Evolutionary conservation across 345 rosid species (phyloP).

Genomic region (Bretschneidera sinensis): DNA sequence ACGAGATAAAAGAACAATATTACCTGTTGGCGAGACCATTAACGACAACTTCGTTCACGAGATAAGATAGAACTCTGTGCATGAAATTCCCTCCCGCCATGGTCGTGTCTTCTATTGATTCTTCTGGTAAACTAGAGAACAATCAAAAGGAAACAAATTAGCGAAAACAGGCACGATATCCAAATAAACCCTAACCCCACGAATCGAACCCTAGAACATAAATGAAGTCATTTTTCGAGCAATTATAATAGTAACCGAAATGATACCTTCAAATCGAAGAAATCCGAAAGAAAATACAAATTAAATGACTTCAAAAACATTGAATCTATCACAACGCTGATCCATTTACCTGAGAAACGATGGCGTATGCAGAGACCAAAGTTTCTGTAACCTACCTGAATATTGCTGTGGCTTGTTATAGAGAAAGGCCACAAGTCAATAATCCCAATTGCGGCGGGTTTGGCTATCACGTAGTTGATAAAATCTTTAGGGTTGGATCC

Average conservation of each 20-base stretch:
- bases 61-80: constrained; percentile 65
- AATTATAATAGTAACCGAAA: too few relatives aligned
- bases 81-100: constrained; percentile 96
- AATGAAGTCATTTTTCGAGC: not conserved
- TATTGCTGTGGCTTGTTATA: too few relatives aligned
- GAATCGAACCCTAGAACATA: not conserved
- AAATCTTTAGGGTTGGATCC: not conserved
- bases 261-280: too few relatives aligned
- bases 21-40: constrained; percentile 91
- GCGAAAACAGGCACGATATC: not conserved
- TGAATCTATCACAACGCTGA: not conserved
- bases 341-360: not conserved
- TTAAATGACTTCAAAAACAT: not conserved
- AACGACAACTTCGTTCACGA: constrained; percentile 78
- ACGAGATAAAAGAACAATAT: not conserved
- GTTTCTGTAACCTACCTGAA: constrained; percentile 4
- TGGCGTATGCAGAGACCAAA: not conserved
- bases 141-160: not conserved
- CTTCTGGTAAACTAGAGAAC: not conserved
- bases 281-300: too few relatives aligned
- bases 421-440: too few relatives aligned
- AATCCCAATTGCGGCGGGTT: too few relatives aligned
- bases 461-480: not conserved
- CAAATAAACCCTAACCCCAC: not conserved
- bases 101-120: not conserved